Conservation (phyloP, 2,329 filamentous ascomycete genomes). For the Trichophyton verrucosum region DNA sequence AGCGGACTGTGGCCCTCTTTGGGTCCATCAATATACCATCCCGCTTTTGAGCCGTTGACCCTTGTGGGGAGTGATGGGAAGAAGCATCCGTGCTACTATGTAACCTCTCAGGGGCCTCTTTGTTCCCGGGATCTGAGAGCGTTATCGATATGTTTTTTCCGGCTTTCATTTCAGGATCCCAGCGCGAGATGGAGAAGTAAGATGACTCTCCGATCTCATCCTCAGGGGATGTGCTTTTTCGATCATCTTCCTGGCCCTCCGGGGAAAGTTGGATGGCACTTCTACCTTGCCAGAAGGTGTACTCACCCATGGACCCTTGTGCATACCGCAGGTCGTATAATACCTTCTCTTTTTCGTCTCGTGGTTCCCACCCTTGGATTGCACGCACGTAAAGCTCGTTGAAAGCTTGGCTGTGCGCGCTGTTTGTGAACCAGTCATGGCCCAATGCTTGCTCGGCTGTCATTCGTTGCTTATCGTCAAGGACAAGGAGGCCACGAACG, state of each 20-base stretch:
- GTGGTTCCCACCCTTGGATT: slow-evolving; percentile 40
- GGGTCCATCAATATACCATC: not conserved
- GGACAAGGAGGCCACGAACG: slow-evolving; percentile 38
- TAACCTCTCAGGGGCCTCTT: not conserved
- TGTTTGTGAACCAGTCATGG: slow-evolving; percentile 46
- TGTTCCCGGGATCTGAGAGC: not conserved
- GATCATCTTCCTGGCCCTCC: not conserved
- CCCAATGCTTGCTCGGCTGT: slow-evolving; percentile 41
- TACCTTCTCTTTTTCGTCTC: slow-evolving; percentile 9
- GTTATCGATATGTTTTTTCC: not conserved
- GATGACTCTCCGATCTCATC: not conserved
- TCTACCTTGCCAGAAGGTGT: slow-evolving; percentile 1
- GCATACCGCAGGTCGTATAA: slow-evolving; percentile 1
- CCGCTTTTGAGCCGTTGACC: not conserved
- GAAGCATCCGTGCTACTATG: not conserved
- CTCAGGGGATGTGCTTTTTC: not conserved
- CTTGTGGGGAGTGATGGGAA: not conserved
- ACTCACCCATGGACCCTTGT: slow-evolving; percentile 2
- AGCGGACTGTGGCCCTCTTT: not conserved
- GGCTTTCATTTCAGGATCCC: not conserved
- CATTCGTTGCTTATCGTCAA: slow-evolving; percentile 40
- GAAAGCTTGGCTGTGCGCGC: slow-evolving; percentile 35
- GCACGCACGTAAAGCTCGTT: slow-evolving; percentile 39
- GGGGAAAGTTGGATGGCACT: not conserved
- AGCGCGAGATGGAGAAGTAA: not conserved